These are phyloP conservation scores for Collybia sordida DNA, from an alignment of 768 basidiomycete species.

Conservation along the genomic window DNA sequence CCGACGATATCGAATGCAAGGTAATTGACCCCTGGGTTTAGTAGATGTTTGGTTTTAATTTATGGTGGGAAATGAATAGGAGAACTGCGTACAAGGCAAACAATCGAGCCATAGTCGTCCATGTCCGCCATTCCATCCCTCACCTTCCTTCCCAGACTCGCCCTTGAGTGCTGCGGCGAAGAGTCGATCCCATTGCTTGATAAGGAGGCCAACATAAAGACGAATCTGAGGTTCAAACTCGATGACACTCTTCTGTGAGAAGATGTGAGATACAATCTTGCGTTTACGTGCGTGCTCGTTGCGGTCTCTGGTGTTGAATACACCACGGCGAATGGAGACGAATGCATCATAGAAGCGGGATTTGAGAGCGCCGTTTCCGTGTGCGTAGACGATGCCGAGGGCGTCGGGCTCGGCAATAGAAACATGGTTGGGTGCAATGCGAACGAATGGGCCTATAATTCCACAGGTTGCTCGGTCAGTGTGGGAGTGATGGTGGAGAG, in stretches of 20 bases:
- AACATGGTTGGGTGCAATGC: constrained; percentile 75
- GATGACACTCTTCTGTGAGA: constrained; percentile 80
- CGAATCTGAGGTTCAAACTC: constrained; percentile 84
- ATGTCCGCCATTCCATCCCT: constrained; percentile 59
- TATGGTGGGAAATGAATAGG: neutral
- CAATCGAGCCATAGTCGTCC: constrained; percentile 75
- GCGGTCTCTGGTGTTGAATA: constrained; percentile 81
- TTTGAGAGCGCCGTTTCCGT: constrained; percentile 82
- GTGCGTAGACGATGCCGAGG: constrained; percentile 73
- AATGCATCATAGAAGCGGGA: constrained; percentile 80
- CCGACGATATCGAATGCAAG: constrained; percentile 74
- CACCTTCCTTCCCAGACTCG: constrained; percentile 57
- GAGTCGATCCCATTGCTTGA: constrained; percentile 77
- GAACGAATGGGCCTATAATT: constrained; percentile 57
- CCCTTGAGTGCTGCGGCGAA: constrained; percentile 55
- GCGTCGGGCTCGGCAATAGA: constrained; percentile 80
- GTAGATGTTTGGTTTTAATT: constrained; percentile 7
- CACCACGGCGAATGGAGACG: constrained; percentile 68
- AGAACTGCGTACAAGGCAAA: constrained; percentile 57
- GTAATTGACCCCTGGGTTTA: constrained; percentile 51
- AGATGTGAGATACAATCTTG: constrained; percentile 87
- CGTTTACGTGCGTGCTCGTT: constrained; percentile 83
- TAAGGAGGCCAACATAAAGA: constrained; percentile 54
- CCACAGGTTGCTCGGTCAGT: neutral
- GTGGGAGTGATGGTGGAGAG: neutral